Base-by-base conservation (phyloP, 345 rosid species). In the Camelina sativa region DNA sequence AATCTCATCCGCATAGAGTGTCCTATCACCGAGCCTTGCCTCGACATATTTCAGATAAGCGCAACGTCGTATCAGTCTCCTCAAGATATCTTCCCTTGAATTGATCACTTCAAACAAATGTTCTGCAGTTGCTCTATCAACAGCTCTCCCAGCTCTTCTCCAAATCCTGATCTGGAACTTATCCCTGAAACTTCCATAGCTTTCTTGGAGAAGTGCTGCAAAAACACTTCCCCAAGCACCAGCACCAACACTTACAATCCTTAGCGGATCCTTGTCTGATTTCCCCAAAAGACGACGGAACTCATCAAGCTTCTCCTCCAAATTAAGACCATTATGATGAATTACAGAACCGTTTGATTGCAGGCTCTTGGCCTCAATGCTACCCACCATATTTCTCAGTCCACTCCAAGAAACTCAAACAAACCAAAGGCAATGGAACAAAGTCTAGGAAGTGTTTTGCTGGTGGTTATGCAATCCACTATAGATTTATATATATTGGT, bases 161-260 rank as follows among this genome's bases (percentile, higher is more conserved):
- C 99, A 95, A 71, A 92, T 89, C 80, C 98, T 85, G 59, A 95
- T 88, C 28, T 84, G 85, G 73, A 92, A 88, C 91, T 95, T 95
- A 11, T 92, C 91, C n/a, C 98, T 82, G 44, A 89, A 82, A 34
- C 88, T 79, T 59, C 99, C 97, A 71, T 89, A 95, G 75, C 85
- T 81, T 34, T 92, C 96, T 81, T 95, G 99, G 72, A 95, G 78
- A 82, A 95, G 79, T 19, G 99, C 96, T 64, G 89, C 81, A 71
- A 92, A 95, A 48, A 92, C 99, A 79, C 98, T 92, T 34, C 98
- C 98, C 98, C 99, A 95, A 59, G 98, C 99, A 61, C 99, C 98
- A 0, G 97, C 98, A 32, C 99, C 99, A 23, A 95, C 84, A 22
- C 97, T 92, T 8, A 90, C 98, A 55, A 92, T 89, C 79, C 93